Percentiles rank a stretch among this genome's conserved stretches.
Conservation (phyloP, 192 early-diverging fungal genomes). For the Borealophlyctis nickersoniae region DNA sequence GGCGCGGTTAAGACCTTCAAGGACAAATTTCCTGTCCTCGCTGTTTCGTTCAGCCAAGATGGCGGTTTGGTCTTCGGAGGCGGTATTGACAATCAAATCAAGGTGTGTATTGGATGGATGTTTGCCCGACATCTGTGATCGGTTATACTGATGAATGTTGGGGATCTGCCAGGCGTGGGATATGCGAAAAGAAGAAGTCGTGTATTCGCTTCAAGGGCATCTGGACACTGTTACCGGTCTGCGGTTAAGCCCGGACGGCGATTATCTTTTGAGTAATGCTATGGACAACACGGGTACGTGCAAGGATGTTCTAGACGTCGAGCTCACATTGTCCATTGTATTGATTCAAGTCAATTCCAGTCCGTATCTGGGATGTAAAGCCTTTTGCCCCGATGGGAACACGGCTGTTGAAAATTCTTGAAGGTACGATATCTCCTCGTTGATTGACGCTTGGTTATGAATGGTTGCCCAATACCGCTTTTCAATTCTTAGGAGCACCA, state of each 20-base stretch:
- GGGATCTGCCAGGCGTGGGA: constrained; percentile 70
- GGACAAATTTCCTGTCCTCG: constrained; percentile 64
- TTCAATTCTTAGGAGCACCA: constrained; percentile 65
- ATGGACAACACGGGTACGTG: constrained; percentile 86
- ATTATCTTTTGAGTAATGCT: constrained; percentile 75
- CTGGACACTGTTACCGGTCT: constrained; percentile 88
- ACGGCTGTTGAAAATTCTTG: constrained; percentile 74
- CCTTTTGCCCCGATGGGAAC: constrained; percentile 70
- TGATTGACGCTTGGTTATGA: constrained; percentile 1
- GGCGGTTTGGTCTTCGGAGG: constrained; percentile 79
- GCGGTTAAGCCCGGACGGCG: constrained; percentile 78
- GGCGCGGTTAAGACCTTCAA: constrained; percentile 35
- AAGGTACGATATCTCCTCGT: constrained; percentile 43
- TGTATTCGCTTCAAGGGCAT: constrained; percentile 76
- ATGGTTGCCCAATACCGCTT: background rate
- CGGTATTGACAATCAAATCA: constrained; percentile 88
- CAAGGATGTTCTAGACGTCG: constrained; percentile 4
- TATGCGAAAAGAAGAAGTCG: constrained; percentile 66
- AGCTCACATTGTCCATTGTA: no score
- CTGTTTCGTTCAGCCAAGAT: constrained; percentile 68
- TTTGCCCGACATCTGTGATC: background rate
- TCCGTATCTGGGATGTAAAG: constrained; percentile 91
- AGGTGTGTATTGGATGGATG: constrained; percentile 33
- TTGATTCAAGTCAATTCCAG: no score
- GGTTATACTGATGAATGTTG: background rate